Base-by-base conservation (phyloP, 495 filamentous ascomycete genomes). In the Usnea hakonensis region DNA sequence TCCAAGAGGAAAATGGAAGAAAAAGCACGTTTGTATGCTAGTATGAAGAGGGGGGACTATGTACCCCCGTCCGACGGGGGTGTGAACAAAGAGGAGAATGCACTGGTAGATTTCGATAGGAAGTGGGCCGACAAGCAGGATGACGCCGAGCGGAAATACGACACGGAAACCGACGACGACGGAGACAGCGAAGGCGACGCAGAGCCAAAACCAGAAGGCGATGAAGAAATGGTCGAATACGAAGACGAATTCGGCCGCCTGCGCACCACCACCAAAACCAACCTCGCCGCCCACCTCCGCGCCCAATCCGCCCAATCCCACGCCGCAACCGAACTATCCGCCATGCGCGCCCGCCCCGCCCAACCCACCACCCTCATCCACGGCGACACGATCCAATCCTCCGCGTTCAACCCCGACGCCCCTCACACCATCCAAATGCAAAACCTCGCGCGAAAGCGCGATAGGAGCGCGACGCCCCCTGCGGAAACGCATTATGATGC, bases 201-300 rank as follows among this genome's bases (percentile, higher is more conserved):
- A 13, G 90, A 94, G 55, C 95, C 87, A 72, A 81, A 85, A 56
- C 94, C 97, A 71, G 91, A 96, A 65, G 44, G 11, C 70, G 69
- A 17, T 72, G 77, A 41, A 76, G 86, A 90, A 33, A 69, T 88
- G 9, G 71, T 97, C 8, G 90, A 95, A 55, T 95, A 87, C 72
- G 82, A 85, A 56, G 94, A 98, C 71, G 92, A 97, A 65, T 91
- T 96, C 67, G 95, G 95, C 6, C 87, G 94, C 1, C 78, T 83
- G 23, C 81, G 90, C 3, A 80, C 69, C 10, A 87, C 83, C 23
- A 92, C 88, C 3, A 77, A 78, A 37, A 79, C 82, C 0, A 79
- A 91, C 57, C 86, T 82, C 0, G 78, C 81, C 37, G 77, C 77
- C 0, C 77, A 86, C 41, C 77, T 83, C 48, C 78, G 79, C 10